Evolutionary conservation across 2,329 filamentous ascomycete genomes (phyloP).

Genomic region (Acephala macrosclerotiorum): DNA sequence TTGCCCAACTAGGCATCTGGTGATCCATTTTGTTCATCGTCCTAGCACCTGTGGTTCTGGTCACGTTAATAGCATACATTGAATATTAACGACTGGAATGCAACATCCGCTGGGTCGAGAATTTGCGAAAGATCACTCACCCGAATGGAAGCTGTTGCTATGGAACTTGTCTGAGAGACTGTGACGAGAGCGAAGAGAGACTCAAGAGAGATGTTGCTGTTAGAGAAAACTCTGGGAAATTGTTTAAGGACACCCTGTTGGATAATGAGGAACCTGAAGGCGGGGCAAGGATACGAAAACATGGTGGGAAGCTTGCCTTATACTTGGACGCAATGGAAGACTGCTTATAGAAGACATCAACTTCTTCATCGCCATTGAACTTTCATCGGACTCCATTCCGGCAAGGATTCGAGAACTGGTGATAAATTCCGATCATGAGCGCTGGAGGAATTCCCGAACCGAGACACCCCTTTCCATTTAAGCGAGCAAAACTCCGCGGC

Average conservation of each 20-base stretch:
- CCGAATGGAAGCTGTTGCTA: neutral
- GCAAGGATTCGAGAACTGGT: neutral
- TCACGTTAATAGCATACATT: neutral
- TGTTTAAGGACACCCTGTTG: neutral
- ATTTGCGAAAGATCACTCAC: neutral
- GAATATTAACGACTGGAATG: neutral
- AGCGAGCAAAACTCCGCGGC: neutral
- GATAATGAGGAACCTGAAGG: neutral
- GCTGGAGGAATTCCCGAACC: neutral
- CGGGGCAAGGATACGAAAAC: neutral
- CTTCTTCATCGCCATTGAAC: too few species aligned
- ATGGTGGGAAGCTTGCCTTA: neutral
- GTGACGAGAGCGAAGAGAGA: neutral
- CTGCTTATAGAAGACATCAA: neutral
- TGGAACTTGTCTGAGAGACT: neutral
- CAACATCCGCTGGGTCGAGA: neutral
- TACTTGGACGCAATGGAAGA: neutral
- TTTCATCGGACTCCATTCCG: neutral
- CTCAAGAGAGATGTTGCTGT: neutral
- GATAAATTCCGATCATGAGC: neutral
- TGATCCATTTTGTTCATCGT: neutral
- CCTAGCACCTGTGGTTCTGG: neutral
- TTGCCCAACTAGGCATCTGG: neutral
- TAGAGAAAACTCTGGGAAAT: neutral
- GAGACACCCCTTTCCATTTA: neutral